These are phyloP conservation scores for Xanthoconium stramineum DNA, from an alignment of 768 basidiomycete species.

Conservation along the genomic window DNA sequence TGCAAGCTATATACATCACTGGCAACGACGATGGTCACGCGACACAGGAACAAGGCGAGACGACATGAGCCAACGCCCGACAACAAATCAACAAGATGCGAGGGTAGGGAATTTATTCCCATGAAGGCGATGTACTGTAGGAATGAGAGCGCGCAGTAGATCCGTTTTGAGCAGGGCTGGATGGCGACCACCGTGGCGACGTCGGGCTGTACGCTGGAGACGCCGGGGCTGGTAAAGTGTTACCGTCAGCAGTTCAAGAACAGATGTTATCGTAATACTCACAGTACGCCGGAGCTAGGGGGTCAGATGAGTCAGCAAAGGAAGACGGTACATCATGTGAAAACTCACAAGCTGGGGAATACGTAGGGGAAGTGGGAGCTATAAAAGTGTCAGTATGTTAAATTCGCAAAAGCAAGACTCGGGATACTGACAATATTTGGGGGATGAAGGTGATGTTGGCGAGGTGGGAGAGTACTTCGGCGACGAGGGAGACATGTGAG, in stretches of 20 bases:
- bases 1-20: background rate
- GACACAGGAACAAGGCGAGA: conserved; percentile 1
- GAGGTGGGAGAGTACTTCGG: conserved; percentile 94
- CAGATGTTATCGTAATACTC: conserved; percentile 30
- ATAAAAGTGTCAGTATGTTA: conserved; percentile 12
- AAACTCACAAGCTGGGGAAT: conserved; percentile 81
- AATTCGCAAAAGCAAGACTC: background rate
- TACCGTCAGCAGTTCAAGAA: conserved; percentile 12
- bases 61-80: conserved; percentile 12
- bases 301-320: conserved; percentile 3
- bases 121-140: conserved; percentile 50
- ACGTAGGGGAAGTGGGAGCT: conserved; percentile 87
- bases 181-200: conserved; percentile 80
- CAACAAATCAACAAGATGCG: conserved; percentile 9
- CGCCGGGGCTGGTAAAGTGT: conserved; percentile 55
- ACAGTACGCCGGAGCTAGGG: conserved; percentile 78
- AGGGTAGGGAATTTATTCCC: conserved; percentile 37
- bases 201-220: conserved; percentile 86
- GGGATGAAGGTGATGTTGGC: conserved; percentile 87
- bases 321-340: background rate
- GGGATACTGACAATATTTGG: conserved; percentile 75
- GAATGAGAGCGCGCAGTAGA: conserved; percentile 38
- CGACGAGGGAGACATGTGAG: conserved; percentile 83
- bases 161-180: conserved; percentile 65
- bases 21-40: conserved; percentile 5